Conservation (phyloP, 176 grass and related monocot species). For the Aegilops sharonensis region DNA sequence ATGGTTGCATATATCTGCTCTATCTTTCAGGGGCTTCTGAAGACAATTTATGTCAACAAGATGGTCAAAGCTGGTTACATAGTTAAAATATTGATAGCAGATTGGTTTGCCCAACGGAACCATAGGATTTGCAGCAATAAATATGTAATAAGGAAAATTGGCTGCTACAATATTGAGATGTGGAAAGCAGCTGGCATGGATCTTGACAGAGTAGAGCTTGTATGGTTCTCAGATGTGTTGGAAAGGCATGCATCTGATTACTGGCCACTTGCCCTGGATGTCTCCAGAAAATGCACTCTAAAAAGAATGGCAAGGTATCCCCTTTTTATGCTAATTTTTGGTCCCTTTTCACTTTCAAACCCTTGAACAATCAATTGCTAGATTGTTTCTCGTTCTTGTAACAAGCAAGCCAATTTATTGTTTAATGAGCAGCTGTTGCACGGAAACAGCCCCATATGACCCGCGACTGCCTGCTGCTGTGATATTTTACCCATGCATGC, state of each 20-base stretch:
- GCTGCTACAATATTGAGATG: not conserved
- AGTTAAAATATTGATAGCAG: slow-evolving; percentile 13
- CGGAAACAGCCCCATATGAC: not conserved
- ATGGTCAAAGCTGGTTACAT: not conserved
- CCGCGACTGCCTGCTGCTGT: not conserved
- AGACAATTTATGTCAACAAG: not conserved
- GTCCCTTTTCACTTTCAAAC: not conserved
- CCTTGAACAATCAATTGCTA: not conserved
- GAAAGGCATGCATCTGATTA: not conserved
- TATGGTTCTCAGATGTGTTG: slow-evolving; percentile 12
- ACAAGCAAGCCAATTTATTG: not conserved
- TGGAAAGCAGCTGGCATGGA: slow-evolving; percentile 13
- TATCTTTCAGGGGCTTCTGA: not conserved
- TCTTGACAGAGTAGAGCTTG: not conserved
- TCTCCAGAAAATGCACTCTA: not conserved
- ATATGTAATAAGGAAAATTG: not conserved
- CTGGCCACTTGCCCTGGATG: not conserved
- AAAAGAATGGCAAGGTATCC: not conserved
- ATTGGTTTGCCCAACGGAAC: not conserved
- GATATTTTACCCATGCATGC: slow-evolving; percentile 13
- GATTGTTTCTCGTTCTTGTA: not conserved
- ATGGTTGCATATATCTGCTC: not conserved
- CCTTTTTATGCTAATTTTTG: not conserved
- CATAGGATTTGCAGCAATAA: not conserved
- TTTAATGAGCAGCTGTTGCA: not conserved